A percentile compares a stretch with the other conserved stretches of the same genome.
Conservation (phyloP, 1,284 basidiomycete genomes). For the Ustilago nuda region DNA sequence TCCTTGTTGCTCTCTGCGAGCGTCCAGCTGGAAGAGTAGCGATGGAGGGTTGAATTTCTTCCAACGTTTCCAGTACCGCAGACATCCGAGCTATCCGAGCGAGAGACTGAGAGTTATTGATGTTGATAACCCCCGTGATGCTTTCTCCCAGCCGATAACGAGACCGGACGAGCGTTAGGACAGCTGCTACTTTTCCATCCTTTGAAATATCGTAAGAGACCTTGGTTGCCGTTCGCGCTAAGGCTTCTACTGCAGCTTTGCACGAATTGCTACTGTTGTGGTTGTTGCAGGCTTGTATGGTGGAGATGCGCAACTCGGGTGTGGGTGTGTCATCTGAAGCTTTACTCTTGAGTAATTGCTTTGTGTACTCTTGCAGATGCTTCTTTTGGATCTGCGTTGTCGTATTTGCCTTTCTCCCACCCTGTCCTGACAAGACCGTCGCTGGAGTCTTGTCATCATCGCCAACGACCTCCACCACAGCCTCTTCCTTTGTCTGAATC, state of each 20-base stretch:
- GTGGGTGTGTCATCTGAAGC: conserved; percentile 4
- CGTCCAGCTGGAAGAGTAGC: conserved; percentile 53
- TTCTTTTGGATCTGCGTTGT: conserved; percentile 16
- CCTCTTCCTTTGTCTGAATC: conserved; percentile 68
- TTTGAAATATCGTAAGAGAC: conserved; percentile 68
- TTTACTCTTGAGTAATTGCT: conserved; percentile 23
- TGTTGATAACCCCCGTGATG: conserved; percentile 61
- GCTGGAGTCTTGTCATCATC: conserved; percentile 8
- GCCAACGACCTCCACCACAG: conserved; percentile 38
- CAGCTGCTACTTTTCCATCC: conserved; percentile 64
- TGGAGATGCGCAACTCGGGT: conserved; percentile 21
- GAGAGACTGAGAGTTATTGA: conserved; percentile 49
- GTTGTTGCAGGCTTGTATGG: not conserved
- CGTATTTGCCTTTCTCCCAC: not conserved
- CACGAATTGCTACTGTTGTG: conserved; percentile 72
- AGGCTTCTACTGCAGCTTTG: conserved; percentile 87
- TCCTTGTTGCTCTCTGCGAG: conserved; percentile 49
- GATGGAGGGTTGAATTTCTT: conserved; percentile 60
- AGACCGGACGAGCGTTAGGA: conserved; percentile 62
- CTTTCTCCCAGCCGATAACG: conserved; percentile 67
- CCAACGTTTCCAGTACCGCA: conserved; percentile 64
- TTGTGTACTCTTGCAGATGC: conserved; percentile 30
- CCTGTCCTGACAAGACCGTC: not conserved
- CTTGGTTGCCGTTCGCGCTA: conserved; percentile 87
- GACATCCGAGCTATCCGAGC: conserved; percentile 60